Evolutionary conservation across 2,329 filamentous ascomycete species (phyloP), one percentile per base, ranked within the genome.

Genomic region (Arthroderma uncinatum): DNA sequence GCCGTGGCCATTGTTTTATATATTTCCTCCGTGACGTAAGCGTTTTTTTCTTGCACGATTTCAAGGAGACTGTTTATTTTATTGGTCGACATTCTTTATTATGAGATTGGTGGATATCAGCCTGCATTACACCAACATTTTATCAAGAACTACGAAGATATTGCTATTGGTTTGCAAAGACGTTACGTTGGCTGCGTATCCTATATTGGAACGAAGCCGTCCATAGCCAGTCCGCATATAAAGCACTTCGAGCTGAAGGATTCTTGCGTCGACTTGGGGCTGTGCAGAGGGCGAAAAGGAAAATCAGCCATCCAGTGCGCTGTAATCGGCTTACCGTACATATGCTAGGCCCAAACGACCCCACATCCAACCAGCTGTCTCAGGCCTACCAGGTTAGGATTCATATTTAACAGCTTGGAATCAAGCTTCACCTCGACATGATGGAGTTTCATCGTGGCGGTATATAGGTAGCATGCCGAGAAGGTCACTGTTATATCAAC

Each of bases 291-390:
- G 12, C 2, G 23, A 50, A 33, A n/a, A n/a, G n/a, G 25, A 50
- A 21, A 30, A 9, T 9, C 19, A 25, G 19, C 12, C 40, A 30
- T 3, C 7, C 7, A 7, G 7, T 30, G 4, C 28, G 3, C 28
- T 30, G 40, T 47, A 47, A 47, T 25, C 23, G 19, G 10, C 9
- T 50, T 30, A 33, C 47, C n/a, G 7, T 34, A 50, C 47, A 50
- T 19, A 12, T 7, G 21, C 12, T 50, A 19, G 25, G 33, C 47
- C 47, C 12, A 47, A 47, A 47, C 40, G 25, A 47, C 40, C 40
- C 40, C 40, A 47, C 40, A 47, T 33, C 47, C 47, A 50, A 50
- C 47, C 47, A 50, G 47, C 25, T 30, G 23, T 50, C 28, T 50
- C 47, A 33, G 28, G 47, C 47, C 40, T 21, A 21, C 40, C 40